Percentiles rank a stretch among this genome's conserved stretches.
These are phyloP conservation scores for Trypanosomatidae sp. DNA, from an alignment of 208 protist genomes.

Conservation along the genomic window DNA sequence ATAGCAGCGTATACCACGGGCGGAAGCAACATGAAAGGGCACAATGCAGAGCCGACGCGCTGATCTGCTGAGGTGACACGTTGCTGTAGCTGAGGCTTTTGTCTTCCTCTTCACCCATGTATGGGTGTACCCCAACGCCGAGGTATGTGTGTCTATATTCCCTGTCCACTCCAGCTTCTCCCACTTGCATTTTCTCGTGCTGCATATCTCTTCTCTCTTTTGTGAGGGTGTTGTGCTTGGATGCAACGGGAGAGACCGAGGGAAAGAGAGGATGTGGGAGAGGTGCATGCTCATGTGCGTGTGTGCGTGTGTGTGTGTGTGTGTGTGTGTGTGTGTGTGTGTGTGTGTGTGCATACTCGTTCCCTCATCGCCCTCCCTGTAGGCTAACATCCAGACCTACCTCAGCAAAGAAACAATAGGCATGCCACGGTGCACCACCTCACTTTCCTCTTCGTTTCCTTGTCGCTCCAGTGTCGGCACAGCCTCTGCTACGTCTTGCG, in stretches of 20 bases:
- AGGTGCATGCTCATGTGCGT: background rate
- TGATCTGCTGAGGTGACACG: background rate
- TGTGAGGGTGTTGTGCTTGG: background rate
- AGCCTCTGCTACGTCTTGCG: background rate
- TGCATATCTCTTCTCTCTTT: background rate
- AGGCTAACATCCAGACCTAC: background rate
- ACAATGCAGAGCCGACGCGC: background rate
- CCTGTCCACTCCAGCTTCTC: background rate
- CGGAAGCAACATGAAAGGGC: background rate
- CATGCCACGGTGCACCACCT: background rate
- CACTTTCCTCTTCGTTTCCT: background rate
- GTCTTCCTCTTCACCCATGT: background rate
- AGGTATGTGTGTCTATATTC: background rate
- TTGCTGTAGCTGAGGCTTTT: background rate
- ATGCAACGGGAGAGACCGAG: background rate
- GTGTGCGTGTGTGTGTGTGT: background rate
- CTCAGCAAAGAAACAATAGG: background rate
- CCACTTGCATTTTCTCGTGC: background rate
- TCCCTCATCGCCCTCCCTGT: background rate
- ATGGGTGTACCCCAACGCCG: background rate
- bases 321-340: background rate
- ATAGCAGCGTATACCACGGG: background rate
- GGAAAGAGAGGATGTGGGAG: background rate
- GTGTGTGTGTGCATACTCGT: background rate
- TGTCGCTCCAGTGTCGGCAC: background rate